Percentiles rank a stretch among this genome's conserved stretches.
These are phyloP conservation scores for Pythium folliculosum DNA, from an alignment of 352 stramenopile genomes.

Conservation along the genomic window DNA sequence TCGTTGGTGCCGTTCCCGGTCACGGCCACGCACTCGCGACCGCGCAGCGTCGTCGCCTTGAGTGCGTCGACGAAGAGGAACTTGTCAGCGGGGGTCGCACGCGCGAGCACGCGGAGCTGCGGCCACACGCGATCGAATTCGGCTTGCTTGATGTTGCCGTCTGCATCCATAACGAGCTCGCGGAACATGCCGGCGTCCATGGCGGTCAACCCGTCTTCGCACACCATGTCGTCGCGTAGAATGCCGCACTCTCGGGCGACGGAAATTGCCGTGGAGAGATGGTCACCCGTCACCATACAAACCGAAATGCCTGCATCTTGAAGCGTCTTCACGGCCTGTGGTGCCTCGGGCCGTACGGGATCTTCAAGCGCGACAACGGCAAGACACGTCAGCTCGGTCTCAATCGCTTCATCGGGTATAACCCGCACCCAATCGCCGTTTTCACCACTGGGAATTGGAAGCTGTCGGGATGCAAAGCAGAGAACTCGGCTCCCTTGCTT, in stretches of 20 bases:
- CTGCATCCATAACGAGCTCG: slow-evolving; percentile 39
- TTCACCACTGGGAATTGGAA: not conserved
- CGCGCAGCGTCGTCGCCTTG: slow-evolving; percentile 35
- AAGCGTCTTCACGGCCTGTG: slow-evolving; percentile 75
- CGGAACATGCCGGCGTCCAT: slow-evolving; percentile 59
- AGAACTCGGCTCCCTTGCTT: not conserved
- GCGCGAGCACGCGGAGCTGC: slow-evolving; percentile 86
- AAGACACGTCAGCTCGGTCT: not conserved
- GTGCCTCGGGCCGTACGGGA: not conserved
- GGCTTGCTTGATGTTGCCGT: slow-evolving; percentile 54
- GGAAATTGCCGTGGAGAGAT: slow-evolving; percentile 86
- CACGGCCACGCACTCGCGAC: slow-evolving; percentile 57
- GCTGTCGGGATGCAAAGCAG: not conserved
- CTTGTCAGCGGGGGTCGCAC: slow-evolving; percentile 89
- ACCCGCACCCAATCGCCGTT: too few relatives aligned
- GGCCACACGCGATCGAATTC: slow-evolving; percentile 82
- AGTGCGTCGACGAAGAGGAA: slow-evolving; percentile 88
- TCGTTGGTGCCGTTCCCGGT: slow-evolving; percentile 77
- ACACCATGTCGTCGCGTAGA: slow-evolving; percentile 7
- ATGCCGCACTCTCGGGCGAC: slow-evolving; percentile 90
- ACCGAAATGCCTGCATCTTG: slow-evolving; percentile 89
- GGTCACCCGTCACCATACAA: slow-evolving; percentile 92
- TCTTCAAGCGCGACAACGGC: not conserved
- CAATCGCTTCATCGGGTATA: not conserved
- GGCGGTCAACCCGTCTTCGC: not conserved